Base-by-base conservation (phyloP, 495 filamentous ascomycete genomes). In the Hyphodiscus hymeniophilus region DNA sequence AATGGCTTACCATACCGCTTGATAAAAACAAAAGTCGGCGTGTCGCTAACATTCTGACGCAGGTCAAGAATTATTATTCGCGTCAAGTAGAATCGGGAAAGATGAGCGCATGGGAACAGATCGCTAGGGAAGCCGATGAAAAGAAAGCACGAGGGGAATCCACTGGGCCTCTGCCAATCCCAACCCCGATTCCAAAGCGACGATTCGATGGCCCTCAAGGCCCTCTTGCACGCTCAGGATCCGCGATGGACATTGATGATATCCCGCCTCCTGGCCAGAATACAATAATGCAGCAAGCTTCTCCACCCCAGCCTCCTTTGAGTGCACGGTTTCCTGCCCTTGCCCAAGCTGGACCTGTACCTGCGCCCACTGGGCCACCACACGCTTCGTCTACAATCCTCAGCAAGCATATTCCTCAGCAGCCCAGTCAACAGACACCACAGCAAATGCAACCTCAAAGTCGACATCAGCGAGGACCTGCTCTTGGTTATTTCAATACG, bases 51-150 rank as follows among this genome's bases (percentile, higher is more conserved):
- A 52, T 55, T 26, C 32, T 50, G 45, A 7, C 48, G 38, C 56
- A 95, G 89, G 87, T 97, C 34, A 94, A 92, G 64, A 97, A 97
- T 58, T 89, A 90, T 62, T 95, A 82, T 51, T 77, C 82, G 35
- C 78, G 91, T 2, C 78, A 85, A 52, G 74, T 88, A 23, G 87
- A 94, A 30, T 47, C 46, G 34, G 34, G 34, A 5, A 36, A 18
- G 18, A 45, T 39, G 42, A 70, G 69, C 4, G 84, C 89, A 18
- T 53, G 87, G 59, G 81, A 87, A 45, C 66, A 76, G 10, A 74
- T 84, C 26, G 81, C 86, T 3, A 64, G 70, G 5, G 77, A 80
- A 22, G 85, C 89, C 2, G 87, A 96, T 57, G 66, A 69, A 16
- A 85, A 80, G 64, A 81, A 75, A 39, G 57, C 67, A 23, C 68